Conservation (phyloP, 2,329 filamentous ascomycete species). For the Neofusicoccum ribis region DNA sequence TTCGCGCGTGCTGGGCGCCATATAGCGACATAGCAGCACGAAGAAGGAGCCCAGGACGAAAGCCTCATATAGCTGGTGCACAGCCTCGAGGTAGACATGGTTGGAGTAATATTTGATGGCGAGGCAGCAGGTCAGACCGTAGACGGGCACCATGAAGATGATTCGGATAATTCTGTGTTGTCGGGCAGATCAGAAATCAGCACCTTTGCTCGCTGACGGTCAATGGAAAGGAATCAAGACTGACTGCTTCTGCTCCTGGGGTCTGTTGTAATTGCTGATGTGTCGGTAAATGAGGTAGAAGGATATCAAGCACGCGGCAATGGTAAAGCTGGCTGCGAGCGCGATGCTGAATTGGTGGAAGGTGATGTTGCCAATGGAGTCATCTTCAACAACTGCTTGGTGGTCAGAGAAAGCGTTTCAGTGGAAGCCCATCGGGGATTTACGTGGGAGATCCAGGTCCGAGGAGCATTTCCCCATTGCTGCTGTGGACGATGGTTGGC, state of each 20-base stretch:
- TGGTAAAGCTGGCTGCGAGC: slow-evolving; percentile 38
- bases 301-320: slow-evolving; percentile 49
- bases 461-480: not conserved
- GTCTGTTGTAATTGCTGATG: slow-evolving; percentile 57
- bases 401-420: not conserved
- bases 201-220: not conserved
- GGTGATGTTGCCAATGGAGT: not conserved
- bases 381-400: not conserved
- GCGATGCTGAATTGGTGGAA: not conserved
- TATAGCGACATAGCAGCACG: slow-evolving; percentile 72
- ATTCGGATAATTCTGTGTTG: slow-evolving; percentile 70
- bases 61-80: slow-evolving; percentile 79
- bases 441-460: not conserved
- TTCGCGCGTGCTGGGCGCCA: slow-evolving; percentile 70
- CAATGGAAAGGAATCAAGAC: not conserved
- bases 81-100: slow-evolving; percentile 73
- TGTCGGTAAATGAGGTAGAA: slow-evolving; percentile 54
- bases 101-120: slow-evolving; percentile 70
- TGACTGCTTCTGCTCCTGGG: slow-evolving; percentile 56
- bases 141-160: slow-evolving; percentile 78
- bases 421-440: too few species aligned
- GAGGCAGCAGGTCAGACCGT: slow-evolving; percentile 69
- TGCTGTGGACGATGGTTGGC: not conserved
- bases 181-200: too few species aligned
- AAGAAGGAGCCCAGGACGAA: slow-evolving; percentile 83